Base-by-base conservation (phyloP, 78 protist genomes). In the Emiliania huxleyi region DNA sequence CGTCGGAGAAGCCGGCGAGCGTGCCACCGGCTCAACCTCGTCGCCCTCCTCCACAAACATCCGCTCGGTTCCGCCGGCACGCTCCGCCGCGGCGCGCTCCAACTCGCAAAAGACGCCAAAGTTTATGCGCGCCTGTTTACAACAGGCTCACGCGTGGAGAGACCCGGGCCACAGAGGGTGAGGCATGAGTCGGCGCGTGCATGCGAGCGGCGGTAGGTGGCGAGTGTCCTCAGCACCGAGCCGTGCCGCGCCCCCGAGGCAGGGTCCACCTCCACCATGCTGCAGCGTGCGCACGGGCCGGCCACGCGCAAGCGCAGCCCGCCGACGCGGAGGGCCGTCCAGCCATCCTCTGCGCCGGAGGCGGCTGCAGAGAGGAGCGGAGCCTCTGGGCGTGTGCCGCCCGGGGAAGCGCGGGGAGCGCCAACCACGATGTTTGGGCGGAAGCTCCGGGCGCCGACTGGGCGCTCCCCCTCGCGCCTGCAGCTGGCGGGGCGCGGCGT, bases 351-450 rank as follows among this genome's bases (percentile, higher is more conserved):
- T 44, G 21, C 37, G 8, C 26, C 33, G 37, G 18, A 2, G 40
- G 29, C 79, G 79, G 40, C 18, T 2, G 35, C 43, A 33, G 79
- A 2, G 29, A 12, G 12, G 0, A 2, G 40, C 18, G 35, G 8
- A 2, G 40, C 1, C 43, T 1, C 6, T 11, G 44, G 44, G 3
- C 83, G 43, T 18, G 40, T 11, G 44, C 33, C 0, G 15, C 44
- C 4, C 26, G 5, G 21, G 35, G 0, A 19, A 0, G 71, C 22
- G 42, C 15, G 4, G n/a, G 35, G 52, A 4, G 81, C 12, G 38
- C 2, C 94, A 22, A 90, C 12, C 42, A 93, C 93, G 12, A 93
- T 2, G 49, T 93, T 93, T 5, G 94, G 93, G 15, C 94, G 79
- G 87, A 92, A 93, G 43, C 25, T 44, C 26, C 21, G 29, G n/a